These are phyloP conservation scores for Annulohypoxylon stygium DNA, from an alignment of 495 filamentous ascomycete genomes.

Conservation along the genomic window DNA sequence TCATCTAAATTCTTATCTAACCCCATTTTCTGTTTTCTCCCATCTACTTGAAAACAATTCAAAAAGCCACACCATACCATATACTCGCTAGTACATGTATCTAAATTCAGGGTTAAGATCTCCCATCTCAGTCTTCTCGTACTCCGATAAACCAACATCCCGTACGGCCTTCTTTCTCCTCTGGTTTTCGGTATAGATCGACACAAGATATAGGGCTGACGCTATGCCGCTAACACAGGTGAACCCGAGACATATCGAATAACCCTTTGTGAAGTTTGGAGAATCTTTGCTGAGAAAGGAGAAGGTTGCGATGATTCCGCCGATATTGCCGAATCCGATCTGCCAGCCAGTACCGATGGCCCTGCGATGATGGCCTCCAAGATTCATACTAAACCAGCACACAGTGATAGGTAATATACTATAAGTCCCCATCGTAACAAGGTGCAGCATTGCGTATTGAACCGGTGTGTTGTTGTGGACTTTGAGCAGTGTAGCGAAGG, in stretches of 20 bases:
- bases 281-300: slow-evolving; percentile 80
- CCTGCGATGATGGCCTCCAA: slow-evolving; percentile 87
- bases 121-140: slow-evolving; percentile 79
- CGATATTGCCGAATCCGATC: slow-evolving; percentile 93
- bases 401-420: slow-evolving; percentile 85
- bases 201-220: slow-evolving; percentile 71
- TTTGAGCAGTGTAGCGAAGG: slow-evolving; percentile 78
- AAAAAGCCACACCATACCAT: background rate
- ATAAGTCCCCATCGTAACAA: slow-evolving; percentile 74
- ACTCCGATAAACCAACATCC: slow-evolving; percentile 72
- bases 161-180: slow-evolving; percentile 66
- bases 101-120: slow-evolving; percentile 75
- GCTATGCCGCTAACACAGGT: slow-evolving; percentile 72
- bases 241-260: slow-evolving; percentile 82
- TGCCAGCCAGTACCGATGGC: slow-evolving; percentile 90
- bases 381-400: slow-evolving; percentile 96
- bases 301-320: slow-evolving; percentile 91
- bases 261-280: slow-evolving; percentile 78
- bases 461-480: slow-evolving; percentile 70
- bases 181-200: slow-evolving; percentile 74
- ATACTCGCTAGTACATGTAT: slow-evolving; percentile 63
- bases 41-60: background rate
- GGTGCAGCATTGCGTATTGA: slow-evolving; percentile 80
- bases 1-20: background rate
- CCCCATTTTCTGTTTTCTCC: background rate